A percentile compares a stretch with the other conserved stretches of the same genome.
These are phyloP conservation scores for Lotus japonicus DNA, from an alignment of 306 rosid genomes.

Conservation along the genomic window DNA sequence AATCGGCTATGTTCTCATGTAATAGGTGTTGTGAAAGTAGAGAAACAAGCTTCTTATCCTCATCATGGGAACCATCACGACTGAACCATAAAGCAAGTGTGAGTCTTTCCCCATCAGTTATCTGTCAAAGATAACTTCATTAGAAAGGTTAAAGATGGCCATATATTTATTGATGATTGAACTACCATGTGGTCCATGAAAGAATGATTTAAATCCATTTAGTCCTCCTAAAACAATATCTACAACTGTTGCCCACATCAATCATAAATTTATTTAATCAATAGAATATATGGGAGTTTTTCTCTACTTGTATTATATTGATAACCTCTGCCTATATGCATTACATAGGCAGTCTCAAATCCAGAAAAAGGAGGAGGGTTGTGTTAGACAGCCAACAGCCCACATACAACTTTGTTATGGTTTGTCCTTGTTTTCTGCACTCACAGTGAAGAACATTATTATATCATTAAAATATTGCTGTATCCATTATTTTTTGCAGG, in stretches of 20 bases:
- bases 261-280: not conserved
- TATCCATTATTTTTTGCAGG: not conserved
- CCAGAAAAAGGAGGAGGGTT: too few species aligned
- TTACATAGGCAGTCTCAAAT: too few species aligned
- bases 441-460: not conserved
- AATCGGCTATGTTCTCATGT: conserved; percentile 27
- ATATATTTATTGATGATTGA: conserved; percentile 3
- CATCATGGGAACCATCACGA: conserved; percentile 78
- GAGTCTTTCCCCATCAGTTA: conserved; percentile 83
- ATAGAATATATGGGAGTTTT: not conserved
- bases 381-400: too few species aligned
- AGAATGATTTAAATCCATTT: not conserved
- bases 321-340: not conserved
- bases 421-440: not conserved
- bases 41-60: conserved; percentile 72
- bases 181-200: not conserved
- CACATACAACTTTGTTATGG: too few species aligned
- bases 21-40: conserved; percentile 51
- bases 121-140: conserved; percentile 44
- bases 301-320: not conserved
- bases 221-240: not conserved
- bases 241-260: not conserved
- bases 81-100: conserved; percentile 90
- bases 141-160: conserved; percentile 17
- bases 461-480: not conserved